A percentile compares a stretch with the other conserved stretches of the same genome.
phyloP scores from a whole-genome alignment of 768 basidiomycete genomes.

The Podaxis pistillaris region DNA sequence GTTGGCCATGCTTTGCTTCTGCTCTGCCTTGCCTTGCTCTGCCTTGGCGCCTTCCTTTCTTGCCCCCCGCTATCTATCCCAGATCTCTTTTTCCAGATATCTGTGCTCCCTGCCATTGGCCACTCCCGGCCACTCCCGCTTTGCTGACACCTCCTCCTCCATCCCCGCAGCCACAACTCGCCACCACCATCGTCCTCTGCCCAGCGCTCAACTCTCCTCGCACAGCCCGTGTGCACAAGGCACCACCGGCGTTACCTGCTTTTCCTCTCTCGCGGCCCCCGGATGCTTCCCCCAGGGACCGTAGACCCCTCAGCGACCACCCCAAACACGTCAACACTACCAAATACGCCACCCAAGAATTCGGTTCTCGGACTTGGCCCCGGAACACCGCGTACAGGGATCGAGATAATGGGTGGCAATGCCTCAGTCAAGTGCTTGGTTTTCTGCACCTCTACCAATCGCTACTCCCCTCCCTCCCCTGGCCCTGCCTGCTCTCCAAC shows the following conservation, averaged over 20 bases:
- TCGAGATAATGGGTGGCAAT: constrained; percentile 6
- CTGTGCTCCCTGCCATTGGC: neutral
- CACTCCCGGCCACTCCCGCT: neutral
- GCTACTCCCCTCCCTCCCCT: neutral
- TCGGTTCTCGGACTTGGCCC: constrained; percentile 15
- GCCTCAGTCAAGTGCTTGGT: neutral
- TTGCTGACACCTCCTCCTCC: constrained; percentile 4
- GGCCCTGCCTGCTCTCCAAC: constrained; percentile 1
- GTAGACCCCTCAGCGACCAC: constrained; percentile 2
- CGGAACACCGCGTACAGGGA: constrained; percentile 15
- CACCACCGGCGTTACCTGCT: neutral
- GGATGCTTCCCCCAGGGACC: neutral
- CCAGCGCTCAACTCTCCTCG: neutral
- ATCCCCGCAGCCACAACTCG: constrained; percentile 1
- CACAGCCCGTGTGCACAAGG: neutral
- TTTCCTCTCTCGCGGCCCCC: neutral
- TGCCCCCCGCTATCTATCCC: neutral
- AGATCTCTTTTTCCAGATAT: neutral
- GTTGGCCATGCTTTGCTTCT: neutral
- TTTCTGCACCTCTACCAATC: neutral
- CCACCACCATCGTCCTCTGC: neutral
- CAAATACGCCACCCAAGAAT: constrained; percentile 15
- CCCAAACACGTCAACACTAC: constrained; percentile 10
- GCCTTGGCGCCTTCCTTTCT: constrained; percentile 7
- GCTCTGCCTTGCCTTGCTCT: neutral